Conservation (phyloP, 2,329 filamentous ascomycete species). For the Fonsecaea pedrosoi region DNA sequence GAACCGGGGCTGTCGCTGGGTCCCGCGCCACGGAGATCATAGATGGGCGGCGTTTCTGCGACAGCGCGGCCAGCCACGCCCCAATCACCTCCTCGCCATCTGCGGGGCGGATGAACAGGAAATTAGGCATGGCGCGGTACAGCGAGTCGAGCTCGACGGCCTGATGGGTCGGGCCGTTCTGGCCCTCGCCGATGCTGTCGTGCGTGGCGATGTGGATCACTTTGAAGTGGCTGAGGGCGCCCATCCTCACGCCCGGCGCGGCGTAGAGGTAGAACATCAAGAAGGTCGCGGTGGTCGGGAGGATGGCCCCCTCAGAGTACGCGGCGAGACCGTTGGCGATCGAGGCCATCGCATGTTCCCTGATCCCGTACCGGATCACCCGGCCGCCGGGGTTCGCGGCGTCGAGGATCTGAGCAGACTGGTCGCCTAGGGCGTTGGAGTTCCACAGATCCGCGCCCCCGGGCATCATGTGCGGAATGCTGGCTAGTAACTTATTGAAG, state of each 20-base stretch:
- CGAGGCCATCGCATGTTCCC: conserved; percentile 71
- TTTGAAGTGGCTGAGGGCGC: conserved; percentile 60
- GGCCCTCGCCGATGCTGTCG: conserved; percentile 64
- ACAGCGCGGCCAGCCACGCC: conserved; percentile 59
- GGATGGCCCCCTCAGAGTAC: conserved; percentile 59
- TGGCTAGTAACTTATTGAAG: conserved; percentile 27
- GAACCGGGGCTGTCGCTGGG: not conserved
- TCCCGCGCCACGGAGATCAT: conserved; percentile 47
- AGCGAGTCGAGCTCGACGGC: conserved; percentile 62
- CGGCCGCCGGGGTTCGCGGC: conserved; percentile 49
- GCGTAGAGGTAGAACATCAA: too few species aligned
- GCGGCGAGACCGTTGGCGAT: conserved; percentile 80
- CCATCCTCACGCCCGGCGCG: conserved; percentile 61
- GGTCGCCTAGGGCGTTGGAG: conserved; percentile 35
- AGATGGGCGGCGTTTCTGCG: conserved; percentile 43
- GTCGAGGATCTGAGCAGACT: conserved; percentile 43
- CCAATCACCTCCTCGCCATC: conserved; percentile 64
- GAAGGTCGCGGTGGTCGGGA: conserved; percentile 47
- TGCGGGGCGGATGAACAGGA: conserved; percentile 63
- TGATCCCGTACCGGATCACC: conserved; percentile 64
- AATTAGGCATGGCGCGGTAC: conserved; percentile 66
- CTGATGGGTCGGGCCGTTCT: conserved; percentile 67
- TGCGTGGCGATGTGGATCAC: conserved; percentile 66
- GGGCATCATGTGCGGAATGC: conserved; percentile 28
- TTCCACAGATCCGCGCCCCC: conserved; percentile 40